Evolutionary conservation across 768 basidiomycete genomes (phyloP), one percentile per base, ranked within the genome.

Genomic region (Pulveroboletus frians): DNA sequence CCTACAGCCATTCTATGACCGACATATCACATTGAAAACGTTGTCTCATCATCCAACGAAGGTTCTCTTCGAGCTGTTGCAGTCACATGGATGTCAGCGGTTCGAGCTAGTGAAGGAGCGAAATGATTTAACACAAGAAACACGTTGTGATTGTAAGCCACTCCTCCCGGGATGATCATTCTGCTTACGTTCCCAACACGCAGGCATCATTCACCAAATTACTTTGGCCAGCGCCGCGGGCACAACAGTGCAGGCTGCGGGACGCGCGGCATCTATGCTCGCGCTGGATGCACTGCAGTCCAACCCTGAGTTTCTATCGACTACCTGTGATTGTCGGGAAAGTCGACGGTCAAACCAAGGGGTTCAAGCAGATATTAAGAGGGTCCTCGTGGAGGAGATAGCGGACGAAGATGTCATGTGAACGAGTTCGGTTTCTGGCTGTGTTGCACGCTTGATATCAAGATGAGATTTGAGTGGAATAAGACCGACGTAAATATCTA

Each of bases 11-110:
- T 93, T 92, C 64, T 88, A 83, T 59, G 82, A 90, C 65, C 75
- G 76, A 54, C 80, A 90, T 54, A 78, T 92, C 64, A 81, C 81
- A 23, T 69, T 88, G 48, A 78, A 81, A 58, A 88, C 83, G 29
- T 71, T 90, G 17, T 79, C 85, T 4, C 79, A 82, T 55, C 88
- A 91, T 64, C 90, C 89, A 2, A 87, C 84, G 21, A 85, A 85
- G 60, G 71, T 80, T 45, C 73, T 92, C 11, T 82, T 83, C 46
- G 88, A 91, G 59, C 63, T 88, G 23, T 70, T 90, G 45, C 85
- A 90, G 59, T 76, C 79, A 26, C 77, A 83, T 55, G 83, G 84
- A 37, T 89, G 89, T 57, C 82, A 81, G 43, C 69, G 75, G 48
- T 84, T 88, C 49, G 72, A 77, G 50, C 74, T 86, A 39, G 61